Evolutionary conservation across 805 yeast genomes (phyloP).

Genomic region (Pichia deserticola): DNA sequence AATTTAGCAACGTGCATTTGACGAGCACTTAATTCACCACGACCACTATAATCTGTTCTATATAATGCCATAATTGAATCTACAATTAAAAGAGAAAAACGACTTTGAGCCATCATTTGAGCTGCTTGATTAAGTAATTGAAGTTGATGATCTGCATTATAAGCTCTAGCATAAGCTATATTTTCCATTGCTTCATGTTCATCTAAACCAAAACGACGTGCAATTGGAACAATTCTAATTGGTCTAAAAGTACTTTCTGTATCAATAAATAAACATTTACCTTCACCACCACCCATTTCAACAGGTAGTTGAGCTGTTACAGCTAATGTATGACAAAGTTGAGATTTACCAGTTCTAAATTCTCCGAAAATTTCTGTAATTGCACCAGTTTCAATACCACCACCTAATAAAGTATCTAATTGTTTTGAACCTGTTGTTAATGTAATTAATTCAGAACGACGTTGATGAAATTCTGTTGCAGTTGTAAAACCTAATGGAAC

Average conservation of each 20-base stretch:
- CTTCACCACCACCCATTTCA: constrained; percentile 98
- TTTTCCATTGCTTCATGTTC: constrained; percentile 94
- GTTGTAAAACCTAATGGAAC: constrained; percentile 98
- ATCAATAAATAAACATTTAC: constrained; percentile 91
- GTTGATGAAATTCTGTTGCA: constrained; percentile 86
- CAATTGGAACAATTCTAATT: constrained; percentile 79
- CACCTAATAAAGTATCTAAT: constrained; percentile 86
- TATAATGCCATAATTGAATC: constrained; percentile 96
- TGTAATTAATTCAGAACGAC: constrained; percentile 86
- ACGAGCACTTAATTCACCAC: constrained; percentile 93
- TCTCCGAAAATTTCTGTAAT: constrained; percentile 96
- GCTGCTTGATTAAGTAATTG: constrained; percentile 85
- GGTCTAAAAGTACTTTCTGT: constrained; percentile 98
- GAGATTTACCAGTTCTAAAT: constrained; percentile 96
- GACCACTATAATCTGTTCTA: constrained; percentile 89
- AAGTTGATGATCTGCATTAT: constrained; percentile 93
- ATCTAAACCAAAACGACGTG: constrained; percentile 83
- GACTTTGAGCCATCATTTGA: constrained; percentile 89
- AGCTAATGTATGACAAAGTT: constrained; percentile 91
- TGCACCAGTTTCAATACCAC: constrained; percentile 96
- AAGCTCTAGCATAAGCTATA: constrained; percentile 96
- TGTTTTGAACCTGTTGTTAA: constrained; percentile 94
- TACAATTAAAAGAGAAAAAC: constrained; percentile 86
- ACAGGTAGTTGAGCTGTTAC: constrained; percentile 95
- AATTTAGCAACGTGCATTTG: constrained; percentile 91